phyloP scores from a whole-genome alignment of 306 rosid species.

The Vigna mungo region DNA sequence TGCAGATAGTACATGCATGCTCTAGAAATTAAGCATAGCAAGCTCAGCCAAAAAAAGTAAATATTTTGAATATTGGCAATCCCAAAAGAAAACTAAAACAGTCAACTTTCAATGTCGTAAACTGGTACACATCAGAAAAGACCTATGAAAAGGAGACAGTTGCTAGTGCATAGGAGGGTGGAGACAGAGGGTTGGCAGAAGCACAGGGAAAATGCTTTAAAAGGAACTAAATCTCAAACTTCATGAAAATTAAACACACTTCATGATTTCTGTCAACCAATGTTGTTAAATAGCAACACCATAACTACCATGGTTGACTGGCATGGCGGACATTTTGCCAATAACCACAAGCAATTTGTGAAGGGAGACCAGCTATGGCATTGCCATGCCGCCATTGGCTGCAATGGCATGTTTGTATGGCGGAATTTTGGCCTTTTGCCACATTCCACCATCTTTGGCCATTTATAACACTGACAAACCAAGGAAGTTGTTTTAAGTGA shows the following conservation, averaged over 20 bases:
- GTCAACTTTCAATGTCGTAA: background rate
- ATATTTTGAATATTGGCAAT: background rate
- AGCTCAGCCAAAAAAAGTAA: background rate
- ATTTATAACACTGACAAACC: background rate
- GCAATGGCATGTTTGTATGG: background rate
- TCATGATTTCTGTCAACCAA: constrained; percentile 28
- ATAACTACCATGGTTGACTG: background rate
- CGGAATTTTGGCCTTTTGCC: background rate
- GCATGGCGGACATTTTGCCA: background rate
- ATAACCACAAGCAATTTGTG: background rate
- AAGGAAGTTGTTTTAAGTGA: background rate
- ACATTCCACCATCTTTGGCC: background rate
- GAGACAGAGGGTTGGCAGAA: constrained; percentile 11
- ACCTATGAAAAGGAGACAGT: background rate
- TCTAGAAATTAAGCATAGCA: background rate
- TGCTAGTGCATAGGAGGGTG: background rate
- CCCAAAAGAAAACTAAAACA: constrained; percentile 16
- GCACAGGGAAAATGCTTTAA: constrained; percentile 4
- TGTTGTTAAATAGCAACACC: background rate
- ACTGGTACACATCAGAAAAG: constrained; percentile 13
- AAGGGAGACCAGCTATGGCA: background rate
- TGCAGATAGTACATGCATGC: background rate
- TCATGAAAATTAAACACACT: background rate
- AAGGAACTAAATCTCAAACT: constrained; percentile 3
- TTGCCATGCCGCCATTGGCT: background rate